These are phyloP conservation scores for Alnus glutinosa DNA, from an alignment of 306 rosid species.

Conservation along the genomic window DNA sequence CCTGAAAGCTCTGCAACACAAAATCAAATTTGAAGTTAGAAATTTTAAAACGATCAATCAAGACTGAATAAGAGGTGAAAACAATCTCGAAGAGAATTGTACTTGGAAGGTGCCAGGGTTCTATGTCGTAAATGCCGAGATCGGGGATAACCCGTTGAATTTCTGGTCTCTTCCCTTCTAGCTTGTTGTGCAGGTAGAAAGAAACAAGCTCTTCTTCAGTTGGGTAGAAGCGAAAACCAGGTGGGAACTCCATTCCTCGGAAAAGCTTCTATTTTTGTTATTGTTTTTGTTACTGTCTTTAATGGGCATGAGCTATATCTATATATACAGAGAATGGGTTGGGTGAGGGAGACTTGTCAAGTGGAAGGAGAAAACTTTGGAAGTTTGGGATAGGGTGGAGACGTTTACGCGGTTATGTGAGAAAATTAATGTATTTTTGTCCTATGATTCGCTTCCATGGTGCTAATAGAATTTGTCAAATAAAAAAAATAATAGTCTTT, in stretches of 20 bases:
- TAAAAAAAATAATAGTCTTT: slow-evolving; percentile 20
- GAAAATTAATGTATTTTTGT: slow-evolving; percentile 27
- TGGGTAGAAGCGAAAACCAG: slow-evolving; percentile 82
- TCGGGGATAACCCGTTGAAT: slow-evolving; percentile 54
- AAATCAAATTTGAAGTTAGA: not conserved
- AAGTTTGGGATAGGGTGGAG: slow-evolving; percentile 24
- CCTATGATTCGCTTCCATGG: not conserved
- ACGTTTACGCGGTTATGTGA: slow-evolving; percentile 58
- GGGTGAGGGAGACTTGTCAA: slow-evolving; percentile 24
- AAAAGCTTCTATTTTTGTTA: not conserved
- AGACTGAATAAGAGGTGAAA: not conserved
- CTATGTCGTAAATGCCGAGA: slow-evolving; percentile 56
- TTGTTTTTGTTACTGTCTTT: not conserved
- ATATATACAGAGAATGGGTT: slow-evolving; percentile 15
- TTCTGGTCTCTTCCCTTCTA: slow-evolving; percentile 40
- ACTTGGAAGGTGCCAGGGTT: slow-evolving; percentile 84
- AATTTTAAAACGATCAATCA: not conserved
- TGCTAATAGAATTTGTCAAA: not conserved
- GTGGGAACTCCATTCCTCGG: slow-evolving; percentile 36
- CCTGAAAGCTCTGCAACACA: slow-evolving; percentile 59
- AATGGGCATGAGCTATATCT: not conserved
- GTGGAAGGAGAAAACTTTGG: slow-evolving; percentile 37
- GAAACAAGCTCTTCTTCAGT: slow-evolving; percentile 80
- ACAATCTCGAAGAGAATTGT: not conserved
- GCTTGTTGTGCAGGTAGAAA: slow-evolving; percentile 66